These are phyloP conservation scores for Berberis thunbergii DNA, from an alignment of 164 flowering plant species.

Conservation along the genomic window DNA sequence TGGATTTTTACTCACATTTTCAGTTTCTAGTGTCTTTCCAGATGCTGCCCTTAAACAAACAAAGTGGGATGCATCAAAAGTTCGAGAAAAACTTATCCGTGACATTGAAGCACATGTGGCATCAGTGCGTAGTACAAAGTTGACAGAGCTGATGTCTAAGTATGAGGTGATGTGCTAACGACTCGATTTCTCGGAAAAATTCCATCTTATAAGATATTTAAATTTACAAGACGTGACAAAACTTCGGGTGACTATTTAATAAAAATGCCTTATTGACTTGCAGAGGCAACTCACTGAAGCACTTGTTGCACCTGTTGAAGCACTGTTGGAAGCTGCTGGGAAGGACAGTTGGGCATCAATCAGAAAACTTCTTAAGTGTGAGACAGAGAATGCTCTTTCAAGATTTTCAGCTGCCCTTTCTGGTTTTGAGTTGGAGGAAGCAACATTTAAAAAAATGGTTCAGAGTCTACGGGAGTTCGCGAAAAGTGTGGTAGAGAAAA, in stretches of 20 bases:
- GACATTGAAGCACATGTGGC: slow-evolving; percentile 59
- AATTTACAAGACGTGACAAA: too few species aligned
- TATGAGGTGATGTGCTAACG: slow-evolving; percentile 36
- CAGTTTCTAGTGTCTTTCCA: slow-evolving; percentile 11
- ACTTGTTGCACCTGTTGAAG: slow-evolving; percentile 43
- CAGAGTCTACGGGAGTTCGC: slow-evolving; percentile 34
- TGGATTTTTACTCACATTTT: too few species aligned
- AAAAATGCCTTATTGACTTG: neutral
- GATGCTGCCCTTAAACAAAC: slow-evolving; percentile 56
- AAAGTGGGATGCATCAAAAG: slow-evolving; percentile 56
- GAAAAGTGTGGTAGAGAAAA: slow-evolving; percentile 46
- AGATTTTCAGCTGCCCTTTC: slow-evolving; percentile 30
- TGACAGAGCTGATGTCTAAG: slow-evolving; percentile 35
- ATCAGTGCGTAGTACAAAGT: slow-evolving; percentile 33
- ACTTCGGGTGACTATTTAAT: too few species aligned
- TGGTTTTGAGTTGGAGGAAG: slow-evolving; percentile 56
- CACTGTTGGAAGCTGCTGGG: slow-evolving; percentile 48
- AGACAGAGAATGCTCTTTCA: slow-evolving; percentile 46
- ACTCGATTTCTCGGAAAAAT: neutral
- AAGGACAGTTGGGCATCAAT: slow-evolving; percentile 59
- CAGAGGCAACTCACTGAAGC: slow-evolving; percentile 46
- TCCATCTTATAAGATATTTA: neutral
- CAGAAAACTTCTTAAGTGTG: slow-evolving; percentile 50
- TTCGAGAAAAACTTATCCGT: slow-evolving; percentile 51
- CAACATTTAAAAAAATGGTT: slow-evolving; percentile 33